Evolutionary conservation across 805 yeast genomes (phyloP), one percentile per base, ranked within the genome.

Genomic region (Candida maris): DNA sequence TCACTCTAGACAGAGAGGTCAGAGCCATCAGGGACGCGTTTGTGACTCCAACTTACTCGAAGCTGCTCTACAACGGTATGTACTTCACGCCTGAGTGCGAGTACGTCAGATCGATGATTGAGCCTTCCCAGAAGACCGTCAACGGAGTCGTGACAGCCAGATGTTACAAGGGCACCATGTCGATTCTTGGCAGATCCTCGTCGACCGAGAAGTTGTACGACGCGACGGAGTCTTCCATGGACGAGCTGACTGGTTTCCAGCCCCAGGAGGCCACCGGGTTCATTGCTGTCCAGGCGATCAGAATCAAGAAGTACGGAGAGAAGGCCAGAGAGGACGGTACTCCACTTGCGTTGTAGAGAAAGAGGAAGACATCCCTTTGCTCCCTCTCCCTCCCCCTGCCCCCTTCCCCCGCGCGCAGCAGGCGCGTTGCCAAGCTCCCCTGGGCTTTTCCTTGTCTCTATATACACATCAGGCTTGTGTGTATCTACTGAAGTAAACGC

Each of bases 61-160:
- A 81, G 64, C 73, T 86, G 61, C 75, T 93, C 51, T 93, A 93
- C 79, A 93, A 93, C 65, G 98, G 98, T 67, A 79, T 91, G 77
- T 93, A 91, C 75, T 93, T 87, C 76, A 81, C 96, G 30, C 98
- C 98, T 61, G 98, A 93, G 74, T 85, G 96, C 66, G 98, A 91
- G 70, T 93, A 81, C 64, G 82, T 87, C 59, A 85, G 97, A 71
- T 59, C 85, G 15, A 87, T 87, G 95, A 93, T 93, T 56, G 79
- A 78, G 44, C 96, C 97, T 42, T 89, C 97, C 26, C 98, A 93
- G 71, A 77, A 71, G 54, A 83, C 95, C 39, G 97, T 93, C 56
- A 93, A 93, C 62, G 98, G 98, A 70, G 82, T 80, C 50, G 98
- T 93, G 52, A 85, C 97, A 74, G 82, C 89, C 46, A 76, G 88